Base-by-base conservation (phyloP, 176 grass and related monocot species). In the Rhynchospora breviuscula region DNA sequence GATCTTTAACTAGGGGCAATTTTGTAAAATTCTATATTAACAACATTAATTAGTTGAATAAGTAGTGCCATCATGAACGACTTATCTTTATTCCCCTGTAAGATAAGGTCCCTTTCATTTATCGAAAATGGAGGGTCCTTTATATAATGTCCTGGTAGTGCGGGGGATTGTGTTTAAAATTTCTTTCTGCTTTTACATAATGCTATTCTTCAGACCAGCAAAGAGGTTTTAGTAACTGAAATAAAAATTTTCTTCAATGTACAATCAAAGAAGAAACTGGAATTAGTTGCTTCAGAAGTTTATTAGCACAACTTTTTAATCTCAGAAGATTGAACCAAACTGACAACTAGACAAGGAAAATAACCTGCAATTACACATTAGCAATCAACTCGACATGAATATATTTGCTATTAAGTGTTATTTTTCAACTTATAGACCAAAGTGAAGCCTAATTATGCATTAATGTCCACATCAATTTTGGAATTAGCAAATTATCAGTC, bases 71-170 rank as follows among this genome's bases (percentile, higher is more conserved):
- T 75, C 25, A 52, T 73, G 44, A 82, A 81, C 52, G 17, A 51
- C 63, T 72, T 78, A 51, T 89, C 63, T 44, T 62, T 19, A 87
- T 52, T 31, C 62, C 43, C 45, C 15, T 19, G 25, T 79, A 35
- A 65, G 31, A 40, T 86, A 26, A 56, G 60, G n/a, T 56, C 46
- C 54, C 58, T 54, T 45, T 45, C n/a, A 69, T 79, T 13, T 51
- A 51, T 51, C 25, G 4, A 74, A 73, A 23, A 76, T 76, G 22
- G 17, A 54, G 71, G 4, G 0, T 15, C 23, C 35, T 44, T 68
- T 40, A 68, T 68, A 68, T 17, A 43, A 18, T 63, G 21, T 8
- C 7, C 44, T 69, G 8, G 15, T 70, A 70, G 7, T 68, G 33
- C 12, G 7, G 67, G 35, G 35, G 14, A 69, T 45, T 45, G 33